Conservation (phyloP, 176 grass and related monocot genomes). For the Oryza glumipatula region DNA sequence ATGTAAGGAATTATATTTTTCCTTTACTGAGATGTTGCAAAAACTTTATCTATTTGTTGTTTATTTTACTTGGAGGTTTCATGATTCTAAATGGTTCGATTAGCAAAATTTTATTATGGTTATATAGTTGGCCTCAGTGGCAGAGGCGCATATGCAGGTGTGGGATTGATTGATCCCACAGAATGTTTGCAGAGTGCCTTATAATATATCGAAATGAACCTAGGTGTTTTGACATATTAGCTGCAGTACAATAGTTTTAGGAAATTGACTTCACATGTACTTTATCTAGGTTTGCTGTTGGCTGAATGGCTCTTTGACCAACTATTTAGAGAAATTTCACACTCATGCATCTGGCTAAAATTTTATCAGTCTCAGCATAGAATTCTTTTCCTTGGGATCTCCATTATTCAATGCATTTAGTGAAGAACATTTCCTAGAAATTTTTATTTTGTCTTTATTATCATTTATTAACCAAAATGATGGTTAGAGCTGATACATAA, state of each 20-base stretch:
- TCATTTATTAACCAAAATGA: constrained; percentile 26
- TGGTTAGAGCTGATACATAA: background rate
- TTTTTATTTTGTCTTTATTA: background rate
- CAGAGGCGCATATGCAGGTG: background rate
- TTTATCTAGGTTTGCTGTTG: constrained; percentile 27
- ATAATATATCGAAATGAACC: background rate
- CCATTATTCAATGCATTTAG: constrained; percentile 18
- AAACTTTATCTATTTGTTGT: background rate
- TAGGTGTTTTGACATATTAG: background rate
- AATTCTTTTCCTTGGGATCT: constrained; percentile 8
- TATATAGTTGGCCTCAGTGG: background rate
- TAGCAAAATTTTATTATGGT: background rate
- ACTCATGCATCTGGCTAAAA: too few species aligned
- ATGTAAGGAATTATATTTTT: constrained; percentile 71
- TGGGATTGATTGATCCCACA: background rate
- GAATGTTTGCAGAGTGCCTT: background rate
- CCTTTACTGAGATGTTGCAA: constrained; percentile 16
- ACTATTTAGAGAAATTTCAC: too few species aligned
- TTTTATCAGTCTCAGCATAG: background rate
- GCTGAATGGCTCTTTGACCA: background rate
- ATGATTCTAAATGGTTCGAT: constrained; percentile 8
- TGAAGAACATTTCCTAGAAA: background rate
- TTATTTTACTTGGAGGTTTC: background rate
- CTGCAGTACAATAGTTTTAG: background rate
- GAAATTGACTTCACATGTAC: constrained; percentile 15